Evolutionary conservation across 2,329 filamentous ascomycete species (phyloP).

Genomic region (Fusarium nygamai): DNA sequence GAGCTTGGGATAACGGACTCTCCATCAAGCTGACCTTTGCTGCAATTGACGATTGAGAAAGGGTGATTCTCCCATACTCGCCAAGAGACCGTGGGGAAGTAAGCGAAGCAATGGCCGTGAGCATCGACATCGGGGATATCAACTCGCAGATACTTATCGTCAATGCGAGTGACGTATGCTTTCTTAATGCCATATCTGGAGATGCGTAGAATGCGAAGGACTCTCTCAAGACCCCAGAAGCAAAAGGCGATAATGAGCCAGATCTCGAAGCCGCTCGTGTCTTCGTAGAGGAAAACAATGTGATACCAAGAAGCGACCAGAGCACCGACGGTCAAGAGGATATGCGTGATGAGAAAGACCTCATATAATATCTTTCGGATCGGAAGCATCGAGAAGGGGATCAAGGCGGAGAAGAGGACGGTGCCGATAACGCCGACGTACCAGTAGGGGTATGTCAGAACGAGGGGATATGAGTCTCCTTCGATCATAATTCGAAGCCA

Average conservation of each 20-base stretch:
- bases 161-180: slow-evolving; percentile 42
- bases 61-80: slow-evolving; percentile 48
- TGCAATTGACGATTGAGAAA: slow-evolving; percentile 44
- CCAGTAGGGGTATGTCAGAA: slow-evolving; percentile 52
- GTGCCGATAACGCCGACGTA: slow-evolving; percentile 56
- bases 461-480: slow-evolving; percentile 40
- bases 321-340: slow-evolving; percentile 52
- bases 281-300: slow-evolving; percentile 48
- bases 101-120: slow-evolving; percentile 45
- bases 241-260: slow-evolving; percentile 44
- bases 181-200: slow-evolving; percentile 40
- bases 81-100: slow-evolving; percentile 47
- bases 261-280: slow-evolving; percentile 55
- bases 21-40: background rate
- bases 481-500: slow-evolving; percentile 49
- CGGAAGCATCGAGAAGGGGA: slow-evolving; percentile 48
- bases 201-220: slow-evolving; percentile 37
- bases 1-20: background rate
- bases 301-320: slow-evolving; percentile 57
- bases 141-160: slow-evolving; percentile 45
- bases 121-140: slow-evolving; percentile 42
- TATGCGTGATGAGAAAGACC: slow-evolving; percentile 56
- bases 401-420: slow-evolving; percentile 44
- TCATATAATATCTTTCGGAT: slow-evolving; percentile 54
- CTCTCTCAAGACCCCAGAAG: slow-evolving; percentile 45